phyloP scores from a whole-genome alignment of 345 rosid genomes.

The Sonneratia alba region DNA sequence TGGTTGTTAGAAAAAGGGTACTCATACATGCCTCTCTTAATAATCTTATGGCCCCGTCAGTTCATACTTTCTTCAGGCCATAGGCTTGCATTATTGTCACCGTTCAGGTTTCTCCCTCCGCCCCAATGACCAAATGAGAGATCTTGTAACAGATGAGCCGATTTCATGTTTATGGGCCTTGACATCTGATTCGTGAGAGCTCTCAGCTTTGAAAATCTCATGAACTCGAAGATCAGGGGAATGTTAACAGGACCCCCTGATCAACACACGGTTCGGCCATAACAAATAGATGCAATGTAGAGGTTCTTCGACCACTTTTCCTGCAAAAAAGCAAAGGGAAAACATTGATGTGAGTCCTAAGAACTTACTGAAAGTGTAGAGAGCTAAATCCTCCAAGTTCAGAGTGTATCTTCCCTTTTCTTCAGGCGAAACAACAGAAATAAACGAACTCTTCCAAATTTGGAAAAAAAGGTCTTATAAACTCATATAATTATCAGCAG shows the following conservation, averaged over 20 bases:
- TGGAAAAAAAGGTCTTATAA: not conserved
- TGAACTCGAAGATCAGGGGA: not conserved
- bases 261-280: slow-evolving; percentile 64
- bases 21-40: slow-evolving; percentile 4
- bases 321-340: slow-evolving; percentile 21
- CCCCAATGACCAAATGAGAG: not conserved
- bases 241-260: slow-evolving; percentile 1
- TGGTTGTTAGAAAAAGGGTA: not conserved
- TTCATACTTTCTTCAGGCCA: not conserved
- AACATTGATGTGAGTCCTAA: not conserved
- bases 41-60: not conserved
- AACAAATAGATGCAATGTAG: slow-evolving; percentile 57
- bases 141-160: slow-evolving; percentile 12
- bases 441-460: not conserved
- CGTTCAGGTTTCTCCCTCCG: not conserved
- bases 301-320: slow-evolving; percentile 66
- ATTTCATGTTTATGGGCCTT: slow-evolving; percentile 4
- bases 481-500: not conserved
- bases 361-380: not conserved
- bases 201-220: slow-evolving; percentile 26
- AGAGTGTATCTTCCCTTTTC: no score
- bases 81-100: not conserved
- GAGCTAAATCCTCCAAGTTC: no score
- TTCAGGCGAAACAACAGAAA: not conserved
- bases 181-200: slow-evolving; percentile 10